Conservation (phyloP, 164 flowering plant genomes). For the Houttuynia cordata region DNA sequence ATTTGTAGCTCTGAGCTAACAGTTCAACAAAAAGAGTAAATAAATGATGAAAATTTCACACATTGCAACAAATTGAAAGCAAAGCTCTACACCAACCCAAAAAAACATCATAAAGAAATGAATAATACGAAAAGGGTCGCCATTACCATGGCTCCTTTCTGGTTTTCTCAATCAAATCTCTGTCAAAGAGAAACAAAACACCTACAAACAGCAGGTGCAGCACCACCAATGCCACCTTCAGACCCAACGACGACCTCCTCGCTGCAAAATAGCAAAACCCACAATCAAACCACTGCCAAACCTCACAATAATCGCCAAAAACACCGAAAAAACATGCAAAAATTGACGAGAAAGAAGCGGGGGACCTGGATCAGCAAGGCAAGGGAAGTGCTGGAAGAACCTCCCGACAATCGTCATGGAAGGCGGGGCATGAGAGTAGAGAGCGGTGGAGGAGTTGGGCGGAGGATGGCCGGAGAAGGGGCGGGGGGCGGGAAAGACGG, state of each 20-base stretch:
- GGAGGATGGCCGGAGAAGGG: no score
- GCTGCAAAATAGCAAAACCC: slow-evolving; percentile 28
- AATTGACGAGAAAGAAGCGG: neutral
- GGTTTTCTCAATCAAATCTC: slow-evolving; percentile 46
- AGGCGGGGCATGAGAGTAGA: slow-evolving; percentile 4
- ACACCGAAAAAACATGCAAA: no score
- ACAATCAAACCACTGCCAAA: neutral
- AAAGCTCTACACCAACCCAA: neutral
- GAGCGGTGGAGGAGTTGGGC: no score
- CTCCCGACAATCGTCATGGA: slow-evolving; percentile 20
- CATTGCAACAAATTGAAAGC: no score
- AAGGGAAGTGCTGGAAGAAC: slow-evolving; percentile 38
- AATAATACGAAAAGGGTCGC: neutral
- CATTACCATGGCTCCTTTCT: slow-evolving; percentile 58
- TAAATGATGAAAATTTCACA: no score
- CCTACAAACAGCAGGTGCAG: slow-evolving; percentile 60
- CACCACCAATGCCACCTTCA: slow-evolving; percentile 54
- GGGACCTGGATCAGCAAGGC: slow-evolving; percentile 80
- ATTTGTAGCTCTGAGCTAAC: neutral
- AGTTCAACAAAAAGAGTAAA: neutral
- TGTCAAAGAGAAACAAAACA: slow-evolving; percentile 46
- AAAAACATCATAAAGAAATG: neutral
- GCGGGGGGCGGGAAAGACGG: no score
- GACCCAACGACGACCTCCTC: slow-evolving; percentile 53
- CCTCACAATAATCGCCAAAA: neutral